Evolutionary conservation across 192 early-diverging fungal species (phyloP).

Genomic region (Linnemannia hyalina): DNA sequence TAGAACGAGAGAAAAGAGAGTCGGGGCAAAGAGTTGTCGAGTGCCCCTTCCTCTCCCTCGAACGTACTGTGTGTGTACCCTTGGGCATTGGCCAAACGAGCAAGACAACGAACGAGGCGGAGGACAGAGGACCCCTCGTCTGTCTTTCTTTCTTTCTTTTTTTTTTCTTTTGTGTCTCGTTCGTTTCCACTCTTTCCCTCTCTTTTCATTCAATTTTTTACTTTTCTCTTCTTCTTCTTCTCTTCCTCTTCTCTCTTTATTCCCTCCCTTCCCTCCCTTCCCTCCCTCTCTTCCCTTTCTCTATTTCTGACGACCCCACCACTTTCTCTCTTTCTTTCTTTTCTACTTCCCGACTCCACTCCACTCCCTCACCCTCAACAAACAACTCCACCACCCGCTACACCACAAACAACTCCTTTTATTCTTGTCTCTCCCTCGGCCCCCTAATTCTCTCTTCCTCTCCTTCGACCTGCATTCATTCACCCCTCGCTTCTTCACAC

Average conservation of each 20-base stretch:
- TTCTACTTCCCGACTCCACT: not conserved
- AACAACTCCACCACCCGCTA: not conserved
- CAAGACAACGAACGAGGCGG: not conserved
- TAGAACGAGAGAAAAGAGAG: not conserved
- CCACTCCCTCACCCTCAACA: not conserved
- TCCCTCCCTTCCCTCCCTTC: not conserved
- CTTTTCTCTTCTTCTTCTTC: not conserved
- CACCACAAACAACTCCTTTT: conserved; percentile 6
- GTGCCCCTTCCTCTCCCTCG: not conserved
- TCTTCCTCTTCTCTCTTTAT: not conserved
- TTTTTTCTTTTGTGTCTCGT: not conserved
- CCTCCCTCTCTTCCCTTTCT: not conserved
- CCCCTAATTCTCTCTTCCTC: not conserved
- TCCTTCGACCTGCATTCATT: not conserved
- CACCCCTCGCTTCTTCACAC: not conserved
- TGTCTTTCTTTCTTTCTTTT: not conserved
- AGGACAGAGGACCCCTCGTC: not conserved
- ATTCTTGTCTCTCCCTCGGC: not conserved
- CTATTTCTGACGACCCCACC: not conserved
- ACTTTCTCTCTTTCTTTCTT: not conserved
- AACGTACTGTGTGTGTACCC: too few relatives aligned
- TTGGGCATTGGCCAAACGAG: too few relatives aligned
- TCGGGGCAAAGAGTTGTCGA: not conserved
- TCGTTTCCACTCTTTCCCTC: not conserved
- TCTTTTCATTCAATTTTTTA: not conserved